Evolutionary conservation across 148 eudicot genomes (phyloP), one percentile per base, ranked within the genome.

Genomic region (Nepenthes mirabilis): DNA sequence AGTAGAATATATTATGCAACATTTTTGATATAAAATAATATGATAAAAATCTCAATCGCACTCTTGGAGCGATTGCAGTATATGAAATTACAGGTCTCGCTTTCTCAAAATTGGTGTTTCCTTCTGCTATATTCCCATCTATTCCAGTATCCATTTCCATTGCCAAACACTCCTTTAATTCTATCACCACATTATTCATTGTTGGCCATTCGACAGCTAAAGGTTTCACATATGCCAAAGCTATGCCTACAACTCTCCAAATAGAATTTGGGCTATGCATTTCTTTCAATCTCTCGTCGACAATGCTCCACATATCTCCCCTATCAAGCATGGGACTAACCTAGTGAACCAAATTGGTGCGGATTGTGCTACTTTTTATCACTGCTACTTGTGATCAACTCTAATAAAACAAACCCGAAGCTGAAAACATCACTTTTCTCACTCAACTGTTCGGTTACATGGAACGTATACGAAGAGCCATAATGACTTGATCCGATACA

Each of bases 161-260:
- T 9, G 62, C 69, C 64, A 74, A 61, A 14, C 77, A 68, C 37
- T 64, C 68, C 43, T 73, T 68, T 1, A 73, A 57, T 4, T 68
- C 73, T 2, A 6, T 6, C 59, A 73, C 57, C n/a, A 68, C 58
- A 34, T 68, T 57, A 12, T 37, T 61, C 73, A 68, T 68, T 47
- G 36, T 60, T 51, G 65, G 65, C 33, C 47, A 11, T 6, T 62
- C 57, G 3, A 2, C 10, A 1, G 47, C 14, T 32, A 10, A 49
- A 9, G 9, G 33, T 9, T 50, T 62, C 33, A 62, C 40, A 49
- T 56, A 62, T 5, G 56, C 65, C 65, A 62, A 49, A 43, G 65
- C 65, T 34, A 14, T 40, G 40, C 50, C 65, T 36, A 62, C 33
- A 11, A 45, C 65, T 43, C 56, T 50, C 65, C 65, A 51, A 13